phyloP scores from a whole-genome alignment of 805 yeast species.

The Candida easanensis region DNA sequence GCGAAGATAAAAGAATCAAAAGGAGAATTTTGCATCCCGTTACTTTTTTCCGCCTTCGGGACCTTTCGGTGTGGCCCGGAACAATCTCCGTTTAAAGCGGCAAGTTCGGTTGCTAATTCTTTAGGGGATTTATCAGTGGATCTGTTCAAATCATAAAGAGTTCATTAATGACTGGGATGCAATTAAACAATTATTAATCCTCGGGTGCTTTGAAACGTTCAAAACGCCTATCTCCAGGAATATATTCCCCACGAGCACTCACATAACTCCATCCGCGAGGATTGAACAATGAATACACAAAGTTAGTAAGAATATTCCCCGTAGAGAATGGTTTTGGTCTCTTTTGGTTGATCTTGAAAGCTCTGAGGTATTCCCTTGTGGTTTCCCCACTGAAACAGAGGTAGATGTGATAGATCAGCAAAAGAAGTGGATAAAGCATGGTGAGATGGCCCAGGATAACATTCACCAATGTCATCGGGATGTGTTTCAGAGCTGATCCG shows the following conservation, averaged over 20 bases:
- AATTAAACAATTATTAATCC: too few relatives aligned
- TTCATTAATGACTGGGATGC: too few relatives aligned
- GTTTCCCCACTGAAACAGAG: slow-evolving; percentile 59
- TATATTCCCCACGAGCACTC: slow-evolving; percentile 31
- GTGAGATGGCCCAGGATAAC: slow-evolving; percentile 45
- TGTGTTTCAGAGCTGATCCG: slow-evolving; percentile 16
- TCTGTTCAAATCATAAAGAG: too few relatives aligned
- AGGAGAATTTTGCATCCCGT: too few relatives aligned
- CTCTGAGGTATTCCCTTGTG: slow-evolving; percentile 67
- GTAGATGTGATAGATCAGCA: slow-evolving; percentile 52
- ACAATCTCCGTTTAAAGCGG: too few relatives aligned
- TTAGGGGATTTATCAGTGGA: too few relatives aligned
- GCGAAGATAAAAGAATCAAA: too few relatives aligned
- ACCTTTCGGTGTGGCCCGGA: too few relatives aligned
- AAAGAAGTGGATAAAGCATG: slow-evolving; percentile 52
- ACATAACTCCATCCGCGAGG: slow-evolving; percentile 38
- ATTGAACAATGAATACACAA: slow-evolving; percentile 31
- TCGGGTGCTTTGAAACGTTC: slow-evolving; percentile 23
- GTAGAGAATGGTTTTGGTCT: slow-evolving; percentile 36
- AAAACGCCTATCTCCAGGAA: slow-evolving; percentile 40
- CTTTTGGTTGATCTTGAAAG: slow-evolving; percentile 34
- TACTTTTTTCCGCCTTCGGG: too few relatives aligned
- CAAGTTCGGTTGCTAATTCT: too few relatives aligned
- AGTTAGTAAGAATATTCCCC: slow-evolving; percentile 31
- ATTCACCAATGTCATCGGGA: slow-evolving; percentile 49